phyloP scores from a whole-genome alignment of 371 early-diverging fungal species.

The Rhizomucor miehei region DNA sequence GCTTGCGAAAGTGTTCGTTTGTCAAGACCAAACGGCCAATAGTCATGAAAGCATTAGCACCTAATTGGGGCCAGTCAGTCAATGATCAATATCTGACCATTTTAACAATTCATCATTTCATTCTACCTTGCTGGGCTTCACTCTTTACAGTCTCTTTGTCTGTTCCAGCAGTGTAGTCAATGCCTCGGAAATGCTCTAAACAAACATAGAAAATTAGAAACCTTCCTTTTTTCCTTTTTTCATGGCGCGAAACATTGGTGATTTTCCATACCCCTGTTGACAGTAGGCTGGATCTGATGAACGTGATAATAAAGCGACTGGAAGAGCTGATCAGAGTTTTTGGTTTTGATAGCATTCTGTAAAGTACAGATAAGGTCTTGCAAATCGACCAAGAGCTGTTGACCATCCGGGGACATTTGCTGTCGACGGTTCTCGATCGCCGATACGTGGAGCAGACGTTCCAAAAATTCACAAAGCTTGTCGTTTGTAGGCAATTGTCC shows the following conservation, averaged over 20 bases:
- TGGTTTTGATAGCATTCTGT: constrained; percentile 40
- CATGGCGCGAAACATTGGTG: too few species aligned
- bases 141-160: constrained; percentile 8
- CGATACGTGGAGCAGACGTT: constrained; percentile 32
- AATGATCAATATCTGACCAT: background rate
- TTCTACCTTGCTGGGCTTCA: constrained; percentile 34
- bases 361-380: constrained; percentile 40
- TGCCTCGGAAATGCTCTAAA: constrained; percentile 1
- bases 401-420: constrained; percentile 50
- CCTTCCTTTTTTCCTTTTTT: too few species aligned
- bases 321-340: constrained; percentile 60
- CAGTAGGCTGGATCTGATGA: constrained; percentile 18
- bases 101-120: too few species aligned
- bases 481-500: constrained; percentile 66
- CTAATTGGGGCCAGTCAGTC: constrained; percentile 7
- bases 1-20: constrained; percentile 50
- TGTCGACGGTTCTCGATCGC: constrained; percentile 41
- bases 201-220: background rate
- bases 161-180: constrained; percentile 3
- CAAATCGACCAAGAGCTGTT: constrained; percentile 44
- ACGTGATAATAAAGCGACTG: constrained; percentile 60
- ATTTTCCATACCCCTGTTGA: constrained; percentile 22
- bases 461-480: constrained; percentile 47
- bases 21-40: constrained; percentile 49
- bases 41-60: constrained; percentile 31